These are phyloP conservation scores for Eutrema japonicum DNA, from an alignment of 345 rosid genomes.

Conservation along the genomic window DNA sequence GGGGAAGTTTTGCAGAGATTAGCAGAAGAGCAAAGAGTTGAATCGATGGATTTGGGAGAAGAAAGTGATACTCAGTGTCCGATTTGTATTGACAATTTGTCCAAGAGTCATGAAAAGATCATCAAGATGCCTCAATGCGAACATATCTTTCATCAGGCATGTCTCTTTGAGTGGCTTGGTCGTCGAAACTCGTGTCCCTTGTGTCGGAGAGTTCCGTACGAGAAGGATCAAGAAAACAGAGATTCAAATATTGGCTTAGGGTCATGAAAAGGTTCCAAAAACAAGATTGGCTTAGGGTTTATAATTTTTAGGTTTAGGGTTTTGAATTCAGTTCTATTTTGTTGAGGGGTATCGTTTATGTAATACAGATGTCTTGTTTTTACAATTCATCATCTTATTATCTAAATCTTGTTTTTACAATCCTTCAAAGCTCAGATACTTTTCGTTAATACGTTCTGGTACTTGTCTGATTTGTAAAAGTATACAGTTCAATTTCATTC, in stretches of 20 bases:
- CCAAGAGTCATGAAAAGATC: not conserved
- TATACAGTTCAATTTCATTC: too few relatives aligned
- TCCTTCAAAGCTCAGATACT: too few relatives aligned
- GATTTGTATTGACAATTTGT: constrained; percentile 1
- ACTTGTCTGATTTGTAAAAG: too few relatives aligned
- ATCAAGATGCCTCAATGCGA: constrained; percentile 12
- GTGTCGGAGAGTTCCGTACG: constrained; percentile 13
- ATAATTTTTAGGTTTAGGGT: too few relatives aligned
- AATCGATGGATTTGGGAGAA: not conserved
- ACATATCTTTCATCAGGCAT: constrained; percentile 25
- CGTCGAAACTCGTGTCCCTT: constrained; percentile 18
- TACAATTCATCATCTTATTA: too few relatives aligned
- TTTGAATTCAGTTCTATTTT: too few relatives aligned
- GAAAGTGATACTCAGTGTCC: not conserved
- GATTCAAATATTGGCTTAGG: not conserved
- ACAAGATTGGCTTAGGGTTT: too few relatives aligned
- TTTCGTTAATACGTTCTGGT: too few relatives aligned
- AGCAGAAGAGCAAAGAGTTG: not conserved
- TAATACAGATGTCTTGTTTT: too few relatives aligned
- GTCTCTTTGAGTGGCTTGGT: constrained; percentile 21
- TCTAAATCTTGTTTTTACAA: too few relatives aligned
- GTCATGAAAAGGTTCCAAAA: too few relatives aligned
- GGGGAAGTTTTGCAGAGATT: not conserved
- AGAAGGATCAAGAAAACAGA: not conserved
- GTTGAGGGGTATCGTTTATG: too few relatives aligned